Base-by-base conservation (phyloP, 139 green algal genomes). In the Picocystis salinarum region DNA sequence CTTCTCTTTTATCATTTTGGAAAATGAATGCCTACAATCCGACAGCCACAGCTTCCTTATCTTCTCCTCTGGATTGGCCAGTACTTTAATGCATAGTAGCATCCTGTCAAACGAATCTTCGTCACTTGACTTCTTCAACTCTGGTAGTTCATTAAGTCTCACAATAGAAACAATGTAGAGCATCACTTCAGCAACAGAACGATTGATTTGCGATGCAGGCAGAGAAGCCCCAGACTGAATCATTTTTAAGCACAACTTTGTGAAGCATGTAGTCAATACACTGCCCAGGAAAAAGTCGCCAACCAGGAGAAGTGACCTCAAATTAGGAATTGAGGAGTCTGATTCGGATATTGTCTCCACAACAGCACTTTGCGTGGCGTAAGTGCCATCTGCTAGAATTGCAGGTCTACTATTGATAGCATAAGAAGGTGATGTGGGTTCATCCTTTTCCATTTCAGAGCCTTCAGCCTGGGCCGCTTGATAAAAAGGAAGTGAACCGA, bases 241-340 rank as follows among this genome's bases (percentile, higher is more conserved):
- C n/a, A n/a, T n/a, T n/a, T n/a, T n/a, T n/a, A 52, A 96, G 67
- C 52, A 84, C 53, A 52, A 98, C 75, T 76, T 98, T 98, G 33
- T 82, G 85, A n/a, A 68, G 24, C 36, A 42, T 31, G 65, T 75
- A 3, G 73, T 71, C 3, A 84, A 45, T 1, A 96, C 76, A 9
- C 70, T 70, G 18, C 71, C 85, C 40, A 93, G 48, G 69, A 94
- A 95, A 53, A 83, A 93, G 67, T 96, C 85, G 11, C 85, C 79
- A 5, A 42, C 52, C 37, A 90, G 58, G n/a, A 87, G 53, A 47
- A 89, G 48, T 11, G 71, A 42, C 33, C 70, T 49, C 28, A 81
- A 46, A 58, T 82, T 77, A n/a, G 56, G 54, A 2, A 30, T 23
- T 5, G 22, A 24, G 4, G 48, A 15, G 10, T 23, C 33, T 2